Evolutionary conservation across 2,329 filamentous ascomycete species (phyloP).

Genomic region (Aspergillus ochraceus): DNA sequence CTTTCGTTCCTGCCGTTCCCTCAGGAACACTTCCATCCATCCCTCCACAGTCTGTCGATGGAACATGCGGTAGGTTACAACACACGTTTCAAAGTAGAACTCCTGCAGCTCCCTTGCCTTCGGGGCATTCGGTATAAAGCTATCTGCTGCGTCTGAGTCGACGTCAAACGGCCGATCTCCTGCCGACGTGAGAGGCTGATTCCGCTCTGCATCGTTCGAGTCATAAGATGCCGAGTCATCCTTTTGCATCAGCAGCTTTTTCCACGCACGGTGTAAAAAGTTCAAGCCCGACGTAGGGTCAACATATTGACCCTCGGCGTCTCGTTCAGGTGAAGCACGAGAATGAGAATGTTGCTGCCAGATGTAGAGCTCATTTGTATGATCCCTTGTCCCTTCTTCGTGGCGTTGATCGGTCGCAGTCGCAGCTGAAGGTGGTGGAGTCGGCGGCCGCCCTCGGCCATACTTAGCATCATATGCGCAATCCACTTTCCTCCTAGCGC

Average conservation of each 20-base stretch:
- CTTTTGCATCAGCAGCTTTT: slow-evolving; percentile 10
- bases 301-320: slow-evolving; percentile 22
- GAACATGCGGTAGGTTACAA: slow-evolving; percentile 17
- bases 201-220: slow-evolving; percentile 3
- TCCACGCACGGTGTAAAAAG: slow-evolving; percentile 22
- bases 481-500: slow-evolving; percentile 10
- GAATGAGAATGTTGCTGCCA: neutral
- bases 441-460: slow-evolving; percentile 13
- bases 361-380: too few species aligned
- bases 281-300: slow-evolving; percentile 22
- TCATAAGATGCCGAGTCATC: slow-evolving; percentile 2
- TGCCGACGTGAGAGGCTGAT: slow-evolving; percentile 26
- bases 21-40: slow-evolving; percentile 13
- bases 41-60: slow-evolving; percentile 13
- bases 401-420: too few species aligned
- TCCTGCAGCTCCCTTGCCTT: slow-evolving; percentile 2
- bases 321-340: slow-evolving; percentile 16
- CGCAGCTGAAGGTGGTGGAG: slow-evolving; percentile 5
- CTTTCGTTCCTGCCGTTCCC: neutral
- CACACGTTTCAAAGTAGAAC: slow-evolving; percentile 17
- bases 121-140: slow-evolving; percentile 15
- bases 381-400: too few species aligned
- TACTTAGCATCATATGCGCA: slow-evolving; percentile 16
- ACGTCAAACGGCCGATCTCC: slow-evolving; percentile 44
- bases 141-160: slow-evolving; percentile 35